Conservation (phyloP, 768 basidiomycete species). For the Lactarius sanguifluus region DNA sequence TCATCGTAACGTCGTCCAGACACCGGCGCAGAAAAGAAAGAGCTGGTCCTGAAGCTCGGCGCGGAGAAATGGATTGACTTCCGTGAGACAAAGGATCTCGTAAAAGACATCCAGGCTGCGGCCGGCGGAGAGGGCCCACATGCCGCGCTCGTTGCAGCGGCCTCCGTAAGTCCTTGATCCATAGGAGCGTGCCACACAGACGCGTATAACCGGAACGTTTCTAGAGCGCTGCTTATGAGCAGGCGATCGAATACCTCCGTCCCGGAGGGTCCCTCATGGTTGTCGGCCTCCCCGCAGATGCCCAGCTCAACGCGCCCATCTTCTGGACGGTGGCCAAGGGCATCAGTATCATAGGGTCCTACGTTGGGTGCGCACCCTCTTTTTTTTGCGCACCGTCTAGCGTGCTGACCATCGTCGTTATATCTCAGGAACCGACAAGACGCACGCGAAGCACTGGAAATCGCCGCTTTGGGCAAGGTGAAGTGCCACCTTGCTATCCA, state of each 20-base stretch:
- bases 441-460: conserved; percentile 73
- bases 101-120: conserved; percentile 58
- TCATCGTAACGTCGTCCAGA: conserved; percentile 42
- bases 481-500: conserved; percentile 53
- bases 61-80: conserved; percentile 83
- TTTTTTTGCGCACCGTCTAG: neutral
- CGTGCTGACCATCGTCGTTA: neutral
- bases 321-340: conserved; percentile 72
- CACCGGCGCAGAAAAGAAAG: conserved; percentile 69
- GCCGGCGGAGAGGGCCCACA: conserved; percentile 75
- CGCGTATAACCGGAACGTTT: conserved; percentile 30
- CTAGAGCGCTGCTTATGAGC: conserved; percentile 41
- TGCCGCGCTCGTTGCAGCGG: conserved; percentile 61
- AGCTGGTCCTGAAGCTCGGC: conserved; percentile 59
- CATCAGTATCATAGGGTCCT: conserved; percentile 53
- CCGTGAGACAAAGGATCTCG: conserved; percentile 61
- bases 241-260: conserved; percentile 75
- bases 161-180: conserved; percentile 38
- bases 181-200: conserved; percentile 31
- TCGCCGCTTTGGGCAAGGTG: conserved; percentile 70
- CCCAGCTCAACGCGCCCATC: conserved; percentile 57
- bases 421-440: conserved; percentile 77
- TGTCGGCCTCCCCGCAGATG: conserved; percentile 67
- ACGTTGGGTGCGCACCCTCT: conserved; percentile 36
- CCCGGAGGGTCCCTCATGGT: conserved; percentile 71